These are phyloP conservation scores for Phytophthora syringae DNA, from an alignment of 352 stramenopile genomes.

Conservation along the genomic window DNA sequence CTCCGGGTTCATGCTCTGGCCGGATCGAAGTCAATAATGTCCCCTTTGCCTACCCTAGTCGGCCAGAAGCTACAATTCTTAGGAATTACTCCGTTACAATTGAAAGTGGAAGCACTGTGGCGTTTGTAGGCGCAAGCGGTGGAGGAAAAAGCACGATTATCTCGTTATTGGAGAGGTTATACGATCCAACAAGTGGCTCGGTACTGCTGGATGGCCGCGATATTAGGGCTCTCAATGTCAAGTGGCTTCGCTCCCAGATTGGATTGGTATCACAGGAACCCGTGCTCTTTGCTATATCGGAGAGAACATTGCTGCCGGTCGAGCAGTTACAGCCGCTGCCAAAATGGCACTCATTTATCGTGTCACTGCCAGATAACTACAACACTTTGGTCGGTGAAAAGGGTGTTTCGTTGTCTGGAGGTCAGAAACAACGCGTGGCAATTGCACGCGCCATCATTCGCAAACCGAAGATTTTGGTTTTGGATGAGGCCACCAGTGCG, in stretches of 20 bases:
- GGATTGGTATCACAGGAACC: conserved; percentile 76
- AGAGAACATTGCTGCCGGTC: conserved; percentile 86
- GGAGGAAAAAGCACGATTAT: conserved; percentile 16
- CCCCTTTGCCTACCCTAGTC: conserved; percentile 56
- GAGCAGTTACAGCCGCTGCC: conserved; percentile 61
- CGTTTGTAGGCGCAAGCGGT: conserved; percentile 7
- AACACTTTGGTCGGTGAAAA: conserved; percentile 8
- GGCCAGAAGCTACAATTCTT: conserved; percentile 5
- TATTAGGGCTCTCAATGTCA: conserved; percentile 60
- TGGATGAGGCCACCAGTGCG: conserved; percentile 13
- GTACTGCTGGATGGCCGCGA: conserved; percentile 77
- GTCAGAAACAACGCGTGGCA: conserved; percentile 11
- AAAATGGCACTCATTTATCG: conserved; percentile 11
- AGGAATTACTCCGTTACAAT: conserved; percentile 8
- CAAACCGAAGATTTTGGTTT: conserved; percentile 7
- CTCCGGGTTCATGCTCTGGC: conserved; percentile 34
- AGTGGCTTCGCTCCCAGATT: conserved; percentile 58
- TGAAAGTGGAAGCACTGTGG: not conserved
- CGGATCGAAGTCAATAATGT: conserved; percentile 59
- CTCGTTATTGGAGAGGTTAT: conserved; percentile 57
- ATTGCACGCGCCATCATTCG: conserved; percentile 12
- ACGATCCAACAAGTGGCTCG: conserved; percentile 62
- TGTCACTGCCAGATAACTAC: conserved; percentile 9
- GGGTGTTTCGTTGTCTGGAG: conserved; percentile 8
- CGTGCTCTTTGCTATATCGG: conserved; percentile 80